Evolutionary conservation across 805 yeast genomes (phyloP).

Genomic region (Ogataea corticis): DNA sequence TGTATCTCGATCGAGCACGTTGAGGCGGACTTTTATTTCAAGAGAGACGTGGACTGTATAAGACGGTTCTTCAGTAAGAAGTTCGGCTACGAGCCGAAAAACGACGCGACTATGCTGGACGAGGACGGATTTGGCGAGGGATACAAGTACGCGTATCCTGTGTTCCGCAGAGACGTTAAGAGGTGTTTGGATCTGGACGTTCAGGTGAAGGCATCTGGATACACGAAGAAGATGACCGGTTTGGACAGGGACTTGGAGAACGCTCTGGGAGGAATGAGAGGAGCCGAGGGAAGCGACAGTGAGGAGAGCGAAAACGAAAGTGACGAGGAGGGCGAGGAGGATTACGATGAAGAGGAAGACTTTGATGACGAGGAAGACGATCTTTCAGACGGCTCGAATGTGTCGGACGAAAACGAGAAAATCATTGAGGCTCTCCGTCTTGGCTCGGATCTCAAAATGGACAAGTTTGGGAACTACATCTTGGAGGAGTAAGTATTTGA

Average conservation of each 20-base stretch:
- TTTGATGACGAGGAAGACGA: constrained; percentile 37
- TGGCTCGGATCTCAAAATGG: constrained; percentile 75
- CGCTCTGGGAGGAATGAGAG: constrained; percentile 65
- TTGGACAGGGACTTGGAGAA: constrained; percentile 68
- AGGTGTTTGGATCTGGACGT: constrained; percentile 73
- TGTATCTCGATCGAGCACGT: constrained; percentile 90
- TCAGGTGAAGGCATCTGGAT: constrained; percentile 93
- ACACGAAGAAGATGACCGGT: constrained; percentile 41
- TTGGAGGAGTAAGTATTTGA: no score
- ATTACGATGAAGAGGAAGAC: constrained; percentile 36
- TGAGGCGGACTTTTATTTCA: constrained; percentile 85
- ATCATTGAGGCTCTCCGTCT: constrained; percentile 68
- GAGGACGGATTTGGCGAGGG: constrained; percentile 83
- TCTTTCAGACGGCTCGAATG: constrained; percentile 35
- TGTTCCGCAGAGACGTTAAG: constrained; percentile 70
- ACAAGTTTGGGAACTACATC: constrained; percentile 78
- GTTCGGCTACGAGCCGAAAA: constrained; percentile 68
- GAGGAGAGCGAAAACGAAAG: constrained; percentile 41
- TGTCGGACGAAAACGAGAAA: constrained; percentile 43
- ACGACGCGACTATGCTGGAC: constrained; percentile 72
- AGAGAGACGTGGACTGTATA: constrained; percentile 91
- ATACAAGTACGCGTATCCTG: constrained; percentile 73
- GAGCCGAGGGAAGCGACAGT: no score
- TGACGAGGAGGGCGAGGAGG: constrained; percentile 32
- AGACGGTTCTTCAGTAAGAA: constrained; percentile 78